Conservation (phyloP, 1,139 yeast species). For the Lodderomyces orthopsilosis region DNA sequence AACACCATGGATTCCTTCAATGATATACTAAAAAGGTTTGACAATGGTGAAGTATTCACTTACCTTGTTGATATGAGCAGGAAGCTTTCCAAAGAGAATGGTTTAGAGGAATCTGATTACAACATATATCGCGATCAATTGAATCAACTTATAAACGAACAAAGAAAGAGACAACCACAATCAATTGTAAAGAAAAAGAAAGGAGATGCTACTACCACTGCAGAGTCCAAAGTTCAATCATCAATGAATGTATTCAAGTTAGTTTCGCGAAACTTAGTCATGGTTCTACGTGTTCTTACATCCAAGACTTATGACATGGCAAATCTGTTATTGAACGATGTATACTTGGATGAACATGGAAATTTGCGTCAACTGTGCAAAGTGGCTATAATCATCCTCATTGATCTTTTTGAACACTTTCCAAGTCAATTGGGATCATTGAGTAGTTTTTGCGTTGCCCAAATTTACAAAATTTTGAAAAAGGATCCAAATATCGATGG, state of each 20-base stretch:
- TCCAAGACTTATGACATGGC: constrained; percentile 41
- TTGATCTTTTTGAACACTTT: constrained; percentile 38
- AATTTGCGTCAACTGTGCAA: constrained; percentile 21
- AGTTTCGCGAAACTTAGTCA: constrained; percentile 28
- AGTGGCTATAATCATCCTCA: constrained; percentile 31
- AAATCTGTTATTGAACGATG: constrained; percentile 32
- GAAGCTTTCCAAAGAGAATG: constrained; percentile 16
- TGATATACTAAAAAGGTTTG: constrained; percentile 18
- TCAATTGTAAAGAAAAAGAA: constrained; percentile 14
- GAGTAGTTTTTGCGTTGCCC: constrained; percentile 33
- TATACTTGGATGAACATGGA: constrained; percentile 21
- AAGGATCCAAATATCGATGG: constrained; percentile 29
- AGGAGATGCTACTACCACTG: constrained; percentile 7
- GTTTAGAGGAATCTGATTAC: constrained; percentile 16
- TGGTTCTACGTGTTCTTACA: constrained; percentile 31
- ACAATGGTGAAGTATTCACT: constrained; percentile 22
- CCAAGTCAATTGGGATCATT: constrained; percentile 40
- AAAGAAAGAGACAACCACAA: constrained; percentile 8
- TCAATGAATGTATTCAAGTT: constrained; percentile 30
- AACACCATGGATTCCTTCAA: constrained; percentile 17
- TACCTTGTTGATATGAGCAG: constrained; percentile 25
- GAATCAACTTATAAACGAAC: constrained; percentile 18
- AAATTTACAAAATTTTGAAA: constrained; percentile 40
- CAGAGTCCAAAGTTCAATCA: constrained; percentile 1
- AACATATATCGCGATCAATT: constrained; percentile 18